phyloP scores from a whole-genome alignment of 164 flowering plant genomes.

The Brasenia schreberi region DNA sequence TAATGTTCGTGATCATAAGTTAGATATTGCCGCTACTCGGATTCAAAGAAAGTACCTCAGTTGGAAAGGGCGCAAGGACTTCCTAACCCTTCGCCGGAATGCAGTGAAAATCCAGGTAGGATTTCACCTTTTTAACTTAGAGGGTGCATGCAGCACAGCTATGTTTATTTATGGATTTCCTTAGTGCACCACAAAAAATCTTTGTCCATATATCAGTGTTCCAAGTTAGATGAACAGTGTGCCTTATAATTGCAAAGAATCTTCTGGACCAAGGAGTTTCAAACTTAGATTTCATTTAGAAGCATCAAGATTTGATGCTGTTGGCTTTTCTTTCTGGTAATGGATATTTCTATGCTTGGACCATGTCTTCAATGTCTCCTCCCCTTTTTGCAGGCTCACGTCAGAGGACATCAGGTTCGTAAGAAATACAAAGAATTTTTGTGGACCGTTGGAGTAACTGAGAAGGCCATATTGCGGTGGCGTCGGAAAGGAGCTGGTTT shows the following conservation, averaged over 20 bases:
- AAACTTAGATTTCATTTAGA: too few relatives aligned
- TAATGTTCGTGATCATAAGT: conserved; percentile 33
- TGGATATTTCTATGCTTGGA: background rate
- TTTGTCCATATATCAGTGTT: background rate
- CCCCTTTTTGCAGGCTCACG: conserved; percentile 61
- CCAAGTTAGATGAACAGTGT: background rate
- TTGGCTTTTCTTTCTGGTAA: background rate
- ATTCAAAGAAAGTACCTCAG: conserved; percentile 95
- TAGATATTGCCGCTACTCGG: conserved; percentile 59
- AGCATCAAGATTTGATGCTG: background rate
- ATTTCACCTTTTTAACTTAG: background rate
- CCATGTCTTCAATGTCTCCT: background rate
- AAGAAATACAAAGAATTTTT: conserved; percentile 58
- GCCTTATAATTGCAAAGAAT: background rate
- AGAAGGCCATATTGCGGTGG: conserved; percentile 83
- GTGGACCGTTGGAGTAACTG: conserved; percentile 86
- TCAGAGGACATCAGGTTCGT: conserved; percentile 87
- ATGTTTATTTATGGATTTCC: background rate
- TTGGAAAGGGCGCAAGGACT: conserved; percentile 84
- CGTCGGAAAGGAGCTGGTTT: conserved; percentile 78
- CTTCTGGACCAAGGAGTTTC: too few relatives aligned
- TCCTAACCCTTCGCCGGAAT: conserved; percentile 66
- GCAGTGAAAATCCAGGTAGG: conserved; percentile 89
- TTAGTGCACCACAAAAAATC: background rate
- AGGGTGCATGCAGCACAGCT: background rate